A percentile compares a stretch with the other conserved stretches of the same genome.
phyloP scores from a whole-genome alignment of 257 asterid species.

The Misopates orontium region DNA sequence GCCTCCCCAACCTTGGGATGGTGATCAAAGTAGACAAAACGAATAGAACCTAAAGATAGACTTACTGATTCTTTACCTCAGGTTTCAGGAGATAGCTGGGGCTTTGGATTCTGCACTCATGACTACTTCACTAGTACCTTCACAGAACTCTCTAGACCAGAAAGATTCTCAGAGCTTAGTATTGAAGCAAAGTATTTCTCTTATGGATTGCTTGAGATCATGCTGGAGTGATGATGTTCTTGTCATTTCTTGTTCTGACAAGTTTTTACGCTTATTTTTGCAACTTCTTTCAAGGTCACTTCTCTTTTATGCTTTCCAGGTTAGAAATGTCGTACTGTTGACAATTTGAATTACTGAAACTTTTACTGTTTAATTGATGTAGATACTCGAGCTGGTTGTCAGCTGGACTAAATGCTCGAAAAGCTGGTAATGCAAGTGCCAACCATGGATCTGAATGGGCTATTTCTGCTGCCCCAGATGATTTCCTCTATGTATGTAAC shows the following conservation, averaged over 20 bases:
- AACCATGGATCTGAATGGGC: constrained; percentile 86
- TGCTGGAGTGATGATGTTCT: constrained; percentile 95
- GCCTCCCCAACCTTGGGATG: constrained; percentile 29
- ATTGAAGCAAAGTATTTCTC: constrained; percentile 76
- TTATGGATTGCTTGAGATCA: constrained; percentile 82
- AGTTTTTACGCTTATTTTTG: constrained; percentile 87
- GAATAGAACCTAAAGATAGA: constrained; percentile 16
- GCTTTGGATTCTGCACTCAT: constrained; percentile 86
- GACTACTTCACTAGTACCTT: constrained; percentile 52
- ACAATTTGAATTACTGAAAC: constrained; percentile 22
- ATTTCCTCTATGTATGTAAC: constrained; percentile 71
- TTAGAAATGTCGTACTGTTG: constrained; percentile 1
- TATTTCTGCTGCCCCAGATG: constrained; percentile 74
- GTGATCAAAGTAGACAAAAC: constrained; percentile 13
- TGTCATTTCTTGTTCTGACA: constrained; percentile 86
- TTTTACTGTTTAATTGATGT: constrained; percentile 28
- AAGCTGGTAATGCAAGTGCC: constrained; percentile 55
- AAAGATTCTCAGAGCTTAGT: constrained; percentile 50
- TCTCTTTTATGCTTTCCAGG: constrained; percentile 24
- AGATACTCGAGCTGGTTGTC: constrained; percentile 91
- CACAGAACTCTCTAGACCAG: constrained; percentile 47
- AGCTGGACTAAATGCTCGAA: constrained; percentile 76
- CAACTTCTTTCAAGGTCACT: constrained; percentile 91
- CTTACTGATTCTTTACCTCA: constrained; percentile 43
- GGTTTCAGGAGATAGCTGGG: constrained; percentile 99